phyloP scores from a whole-genome alignment of 2,329 filamentous ascomycete species.

The Colletotrichum destructivum region DNA sequence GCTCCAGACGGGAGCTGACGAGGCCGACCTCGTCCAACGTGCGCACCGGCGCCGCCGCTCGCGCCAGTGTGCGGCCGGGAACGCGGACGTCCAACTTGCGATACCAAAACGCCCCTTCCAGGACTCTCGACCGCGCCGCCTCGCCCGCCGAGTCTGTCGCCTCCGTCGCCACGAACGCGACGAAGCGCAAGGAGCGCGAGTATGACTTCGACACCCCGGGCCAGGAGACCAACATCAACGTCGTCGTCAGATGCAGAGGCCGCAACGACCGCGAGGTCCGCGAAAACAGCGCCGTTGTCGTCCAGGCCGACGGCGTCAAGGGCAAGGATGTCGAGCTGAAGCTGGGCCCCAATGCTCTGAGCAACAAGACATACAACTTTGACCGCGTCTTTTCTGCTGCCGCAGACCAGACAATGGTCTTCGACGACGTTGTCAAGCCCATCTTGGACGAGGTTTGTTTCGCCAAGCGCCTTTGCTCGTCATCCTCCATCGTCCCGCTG shows the following conservation, averaged over 20 bases:
- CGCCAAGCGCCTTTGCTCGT: conserved; percentile 14
- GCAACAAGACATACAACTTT: conserved; percentile 97
- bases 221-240: conserved; percentile 96
- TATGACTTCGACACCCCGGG: conserved; percentile 77
- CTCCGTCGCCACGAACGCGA: conserved; percentile 71
- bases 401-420: conserved; percentile 93
- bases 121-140: conserved; percentile 59
- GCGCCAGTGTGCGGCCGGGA: conserved; percentile 35
- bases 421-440: conserved; percentile 94
- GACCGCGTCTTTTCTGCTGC: conserved; percentile 97
- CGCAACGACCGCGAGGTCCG: conserved; percentile 92
- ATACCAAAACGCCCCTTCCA: conserved; percentile 37
- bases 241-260: conserved; percentile 94
- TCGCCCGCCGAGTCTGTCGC: conserved; percentile 82
- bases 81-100: conserved; percentile 42
- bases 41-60: conserved; percentile 36
- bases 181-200: conserved; percentile 90
- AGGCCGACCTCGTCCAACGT: conserved; percentile 38
- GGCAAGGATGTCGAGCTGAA: conserved; percentile 87
- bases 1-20: conserved; percentile 44
- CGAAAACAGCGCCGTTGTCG: conserved; percentile 95
- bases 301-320: conserved; percentile 89
- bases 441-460: conserved; percentile 87
- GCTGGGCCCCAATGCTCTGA: conserved; percentile 93
- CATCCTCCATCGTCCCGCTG: conserved; percentile 4